These are phyloP conservation scores for Daldinia caldariorum DNA, from an alignment of 495 filamentous ascomycete genomes.

Conservation along the genomic window DNA sequence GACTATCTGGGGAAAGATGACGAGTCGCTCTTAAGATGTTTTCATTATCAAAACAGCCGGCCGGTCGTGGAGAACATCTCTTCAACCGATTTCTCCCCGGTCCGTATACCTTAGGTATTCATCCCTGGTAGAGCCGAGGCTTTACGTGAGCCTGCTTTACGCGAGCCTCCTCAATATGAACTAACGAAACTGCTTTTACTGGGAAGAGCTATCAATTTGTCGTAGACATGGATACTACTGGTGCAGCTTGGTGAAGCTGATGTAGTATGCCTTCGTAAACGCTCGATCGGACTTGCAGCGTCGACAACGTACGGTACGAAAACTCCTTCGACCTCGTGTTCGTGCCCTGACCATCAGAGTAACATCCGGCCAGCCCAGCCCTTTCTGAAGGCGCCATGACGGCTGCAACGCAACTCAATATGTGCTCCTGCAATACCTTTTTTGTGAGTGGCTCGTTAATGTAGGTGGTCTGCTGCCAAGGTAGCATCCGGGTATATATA, in stretches of 20 bases:
- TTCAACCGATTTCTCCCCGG: constrained; percentile 4
- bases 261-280: constrained; percentile 14
- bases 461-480: constrained; percentile 36
- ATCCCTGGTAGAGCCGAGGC: constrained; percentile 2
- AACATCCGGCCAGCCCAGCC: constrained; percentile 27
- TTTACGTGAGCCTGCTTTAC: constrained; percentile 12
- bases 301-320: constrained; percentile 24
- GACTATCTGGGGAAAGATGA: constrained; percentile 39
- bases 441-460: constrained; percentile 26
- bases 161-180: constrained; percentile 12
- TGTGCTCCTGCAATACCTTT: constrained; percentile 20
- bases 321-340: constrained; percentile 32
- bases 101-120: constrained; percentile 3
- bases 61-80: constrained; percentile 31
- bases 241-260: background rate
- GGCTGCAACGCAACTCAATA: constrained; percentile 24
- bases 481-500: constrained; percentile 52
- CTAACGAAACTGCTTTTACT: background rate
- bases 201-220: background rate
- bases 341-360: constrained; percentile 11
- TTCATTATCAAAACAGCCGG: constrained; percentile 29
- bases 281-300: constrained; percentile 15
- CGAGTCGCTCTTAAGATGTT: constrained; percentile 29
- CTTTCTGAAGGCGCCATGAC: constrained; percentile 28
- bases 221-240: constrained; percentile 5